A percentile compares a stretch with the other conserved stretches of the same genome.
phyloP scores from a whole-genome alignment of 2,329 filamentous ascomycete species.

The Ceratocystiopsis minuta region DNA sequence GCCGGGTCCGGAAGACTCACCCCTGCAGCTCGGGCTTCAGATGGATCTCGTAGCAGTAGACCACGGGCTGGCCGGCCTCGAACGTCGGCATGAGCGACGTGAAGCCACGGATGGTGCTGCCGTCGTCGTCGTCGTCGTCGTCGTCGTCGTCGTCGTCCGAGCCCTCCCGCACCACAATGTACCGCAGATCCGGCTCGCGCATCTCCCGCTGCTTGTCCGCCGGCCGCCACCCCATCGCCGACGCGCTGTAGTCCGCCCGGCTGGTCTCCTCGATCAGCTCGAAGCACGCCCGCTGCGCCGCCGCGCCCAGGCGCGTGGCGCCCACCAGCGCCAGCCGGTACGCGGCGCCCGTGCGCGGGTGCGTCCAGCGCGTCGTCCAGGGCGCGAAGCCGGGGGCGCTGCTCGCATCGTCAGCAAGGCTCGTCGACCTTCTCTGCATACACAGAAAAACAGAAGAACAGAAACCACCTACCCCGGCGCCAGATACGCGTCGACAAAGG shows the following conservation, averaged over 20 bases:
- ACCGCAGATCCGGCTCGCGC: slow-evolving; percentile 47
- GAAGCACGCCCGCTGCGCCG: slow-evolving; percentile 35
- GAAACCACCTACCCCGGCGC: slow-evolving; percentile 22
- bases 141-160: background rate
- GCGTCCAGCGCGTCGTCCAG: slow-evolving; percentile 26
- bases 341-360: slow-evolving; percentile 23
- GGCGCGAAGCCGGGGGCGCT: slow-evolving; percentile 2
- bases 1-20: slow-evolving; percentile 6
- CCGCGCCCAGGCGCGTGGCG: slow-evolving; percentile 19
- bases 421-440: background rate
- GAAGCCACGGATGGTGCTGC: slow-evolving; percentile 29
- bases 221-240: slow-evolving; percentile 45
- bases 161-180: slow-evolving; percentile 35
- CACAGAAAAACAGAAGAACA: too few relatives aligned
- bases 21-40: slow-evolving; percentile 33
- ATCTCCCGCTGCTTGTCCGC: slow-evolving; percentile 47
- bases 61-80: slow-evolving; percentile 44
- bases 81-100: slow-evolving; percentile 55
- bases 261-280: slow-evolving; percentile 45
- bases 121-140: background rate
- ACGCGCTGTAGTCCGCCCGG: slow-evolving; percentile 42
- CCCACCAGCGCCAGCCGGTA: slow-evolving; percentile 28
- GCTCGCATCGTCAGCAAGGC: too few relatives aligned
- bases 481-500: slow-evolving; percentile 31
- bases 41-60: slow-evolving; percentile 71